Conservation (phyloP, 805 yeast species). For the Candida ficus region DNA sequence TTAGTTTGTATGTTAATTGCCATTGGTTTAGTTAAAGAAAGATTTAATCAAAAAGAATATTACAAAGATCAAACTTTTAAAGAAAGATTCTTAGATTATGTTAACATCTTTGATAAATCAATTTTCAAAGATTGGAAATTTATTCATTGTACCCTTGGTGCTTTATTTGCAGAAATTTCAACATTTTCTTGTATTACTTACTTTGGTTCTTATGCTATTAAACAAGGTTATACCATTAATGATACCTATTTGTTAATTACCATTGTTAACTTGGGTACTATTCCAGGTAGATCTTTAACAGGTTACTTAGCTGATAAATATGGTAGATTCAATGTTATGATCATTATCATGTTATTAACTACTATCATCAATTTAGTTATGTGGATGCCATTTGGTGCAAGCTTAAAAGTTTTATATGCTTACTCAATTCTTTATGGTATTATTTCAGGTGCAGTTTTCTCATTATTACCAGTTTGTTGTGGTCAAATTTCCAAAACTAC, state of each 20-base stretch:
- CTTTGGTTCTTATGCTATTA: slow-evolving; percentile 45
- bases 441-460: slow-evolving; percentile 47
- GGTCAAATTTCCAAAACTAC: slow-evolving; percentile 52
- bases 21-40: slow-evolving; percentile 27
- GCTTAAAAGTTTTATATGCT: slow-evolving; percentile 30
- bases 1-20: slow-evolving; percentile 22
- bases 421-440: slow-evolving; percentile 48
- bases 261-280: slow-evolving; percentile 35
- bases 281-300: slow-evolving; percentile 38
- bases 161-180: slow-evolving; percentile 42
- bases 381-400: slow-evolving; percentile 37
- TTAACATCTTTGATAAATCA: slow-evolving; percentile 26
- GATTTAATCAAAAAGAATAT: slow-evolving; percentile 22
- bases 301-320: slow-evolving; percentile 38
- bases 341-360: slow-evolving; percentile 29
- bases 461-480: slow-evolving; percentile 53
- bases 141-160: slow-evolving; percentile 37
- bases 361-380: slow-evolving; percentile 31
- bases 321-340: slow-evolving; percentile 53
- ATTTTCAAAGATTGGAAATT: slow-evolving; percentile 42
- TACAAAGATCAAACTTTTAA: slow-evolving; percentile 10
- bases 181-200: slow-evolving; percentile 43
- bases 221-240: slow-evolving; percentile 35
- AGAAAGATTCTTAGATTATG: slow-evolving; percentile 14
- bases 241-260: slow-evolving; percentile 42